Base-by-base conservation (phyloP, 139 green algal species). In the Dunaliella sp. region DNA sequence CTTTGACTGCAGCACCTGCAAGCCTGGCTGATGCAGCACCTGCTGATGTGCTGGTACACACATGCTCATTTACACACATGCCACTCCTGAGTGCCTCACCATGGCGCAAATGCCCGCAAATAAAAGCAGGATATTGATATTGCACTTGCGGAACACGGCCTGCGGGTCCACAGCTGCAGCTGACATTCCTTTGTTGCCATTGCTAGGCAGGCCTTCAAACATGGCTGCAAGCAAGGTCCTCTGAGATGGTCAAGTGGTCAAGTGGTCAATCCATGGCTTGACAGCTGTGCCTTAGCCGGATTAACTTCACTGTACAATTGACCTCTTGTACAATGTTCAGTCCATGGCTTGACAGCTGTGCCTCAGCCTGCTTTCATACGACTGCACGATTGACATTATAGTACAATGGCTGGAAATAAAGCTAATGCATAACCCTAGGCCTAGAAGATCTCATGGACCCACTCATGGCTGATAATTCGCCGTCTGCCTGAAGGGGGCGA, bases 61-160 rank as follows among this genome's bases (percentile, higher is more conserved):
- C 16, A 16, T 65, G 48, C 16, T 65, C 16, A 65, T 65, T 26
- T 65, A 65, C 7, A 65, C 48, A 26, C 48, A 65, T 7, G 48
- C 48, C 48, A 7, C 48, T 65, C 48, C 48, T n/a, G n/a, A n/a
- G n/a, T n/a, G n/a, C n/a, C 48, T 65, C 48, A 65, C 48, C 2
- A 93, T 58, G 2, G 36, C 78, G 1, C 35, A 38, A 30, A 88
- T 85, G 0, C 80, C 58, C 37, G 36, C 84, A 38, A 84, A 88
- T 7, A 88, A 35, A 0, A 80, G 85, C 36, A 88, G 78, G 79
- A 88, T 65, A 65, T 65, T 65, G 48, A 65, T 65, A 16, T 65
- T 7, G 48, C 48, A 65, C 16, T 65, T 65, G 7, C 48, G 7
- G 48, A 65, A 65, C 48, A 65, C 48, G 48, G 48, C 16, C 48